These are phyloP conservation scores for Xylaria digitata DNA, from an alignment of 2,329 filamentous ascomycete genomes.

Conservation along the genomic window DNA sequence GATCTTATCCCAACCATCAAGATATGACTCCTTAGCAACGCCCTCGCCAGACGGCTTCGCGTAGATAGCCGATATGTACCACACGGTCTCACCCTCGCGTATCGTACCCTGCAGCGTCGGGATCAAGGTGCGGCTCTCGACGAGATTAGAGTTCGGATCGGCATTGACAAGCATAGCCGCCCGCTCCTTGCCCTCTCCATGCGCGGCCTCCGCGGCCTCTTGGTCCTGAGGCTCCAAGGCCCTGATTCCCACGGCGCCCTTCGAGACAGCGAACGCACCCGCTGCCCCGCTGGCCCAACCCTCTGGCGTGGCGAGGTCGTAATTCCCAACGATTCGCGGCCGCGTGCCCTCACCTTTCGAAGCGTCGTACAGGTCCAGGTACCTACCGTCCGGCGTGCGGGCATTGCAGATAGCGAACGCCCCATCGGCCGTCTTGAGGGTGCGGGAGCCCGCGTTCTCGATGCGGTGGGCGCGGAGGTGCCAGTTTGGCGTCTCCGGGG, in stretches of 20 bases:
- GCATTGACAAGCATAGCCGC: conserved; percentile 76
- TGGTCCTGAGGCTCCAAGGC: conserved; percentile 57
- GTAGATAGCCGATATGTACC: conserved; percentile 79
- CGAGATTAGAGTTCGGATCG: conserved; percentile 82
- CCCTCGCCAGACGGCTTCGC: conserved; percentile 70
- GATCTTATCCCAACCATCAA: conserved; percentile 69
- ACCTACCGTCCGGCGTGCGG: conserved; percentile 59
- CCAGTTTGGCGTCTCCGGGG: conserved; percentile 71
- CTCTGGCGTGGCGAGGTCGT: conserved; percentile 66
- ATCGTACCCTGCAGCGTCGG: conserved; percentile 75
- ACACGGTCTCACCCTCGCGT: conserved; percentile 65
- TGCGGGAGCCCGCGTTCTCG: conserved; percentile 61
- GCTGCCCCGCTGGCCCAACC: conserved; percentile 62
- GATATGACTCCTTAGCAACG: conserved; percentile 64
- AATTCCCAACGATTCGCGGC: conserved; percentile 69
- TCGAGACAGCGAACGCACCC: conserved; percentile 68
- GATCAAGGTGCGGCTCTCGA: conserved; percentile 77
- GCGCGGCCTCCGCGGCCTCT: conserved; percentile 7
- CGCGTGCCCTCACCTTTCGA: conserved; percentile 61
- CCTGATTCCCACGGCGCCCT: conserved; percentile 68
- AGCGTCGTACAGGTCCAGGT: conserved; percentile 62
- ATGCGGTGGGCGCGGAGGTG: conserved; percentile 75
- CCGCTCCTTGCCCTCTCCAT: conserved; percentile 56
- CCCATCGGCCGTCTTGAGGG: conserved; percentile 78
- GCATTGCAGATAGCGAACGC: conserved; percentile 75